Evolutionary conservation across 345 rosid genomes (phyloP), one percentile per base, ranked within the genome.

Genomic region (Physaria fendleri): DNA sequence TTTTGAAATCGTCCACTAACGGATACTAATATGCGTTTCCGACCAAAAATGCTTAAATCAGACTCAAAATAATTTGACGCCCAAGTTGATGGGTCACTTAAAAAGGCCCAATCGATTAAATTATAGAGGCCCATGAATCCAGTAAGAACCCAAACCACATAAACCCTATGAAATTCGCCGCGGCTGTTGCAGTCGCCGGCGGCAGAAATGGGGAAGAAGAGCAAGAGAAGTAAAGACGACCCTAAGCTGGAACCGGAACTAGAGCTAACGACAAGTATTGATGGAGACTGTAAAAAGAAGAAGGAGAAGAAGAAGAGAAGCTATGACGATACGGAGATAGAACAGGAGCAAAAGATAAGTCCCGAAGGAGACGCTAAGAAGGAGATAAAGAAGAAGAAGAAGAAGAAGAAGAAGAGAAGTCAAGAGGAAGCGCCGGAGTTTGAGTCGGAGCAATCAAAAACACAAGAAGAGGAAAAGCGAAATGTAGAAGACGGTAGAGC

Each of bases 121-220:
- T 0, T 10, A 53, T 12, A 13, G 16, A 56, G 40, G 28, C 50
- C 57, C 64, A 65, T 45, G 2, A 32, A 1, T 2, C 59, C 35
- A 56, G 9, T 20, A 43, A 34, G 34, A 60, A 60, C 66, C 67
- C 62, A 49, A 50, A 42, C 12, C 34, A 25, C 73, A 60, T 59
- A 68, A 68, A 68, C 61, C 62, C 66, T 60, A 34, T 17, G 30
- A 51, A 60, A 61, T 20, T 34, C 27, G 62, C 42, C 27, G 54
- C 2, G 51, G 53, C 18, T 59, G 38, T 20, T 8, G 38, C 45
- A 24, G 15, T 53, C 73, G 50, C 73, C 67, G 67, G 68, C 68
- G 68, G 68, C 37, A 45, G 56, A 53, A 69, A 89, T 86, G 95
- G 95, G 79, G 59, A 83, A 88, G 86, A 78, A 64, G 41, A 72